Conservation (phyloP, 306 rosid genomes). For the Prunus fruticosa region DNA sequence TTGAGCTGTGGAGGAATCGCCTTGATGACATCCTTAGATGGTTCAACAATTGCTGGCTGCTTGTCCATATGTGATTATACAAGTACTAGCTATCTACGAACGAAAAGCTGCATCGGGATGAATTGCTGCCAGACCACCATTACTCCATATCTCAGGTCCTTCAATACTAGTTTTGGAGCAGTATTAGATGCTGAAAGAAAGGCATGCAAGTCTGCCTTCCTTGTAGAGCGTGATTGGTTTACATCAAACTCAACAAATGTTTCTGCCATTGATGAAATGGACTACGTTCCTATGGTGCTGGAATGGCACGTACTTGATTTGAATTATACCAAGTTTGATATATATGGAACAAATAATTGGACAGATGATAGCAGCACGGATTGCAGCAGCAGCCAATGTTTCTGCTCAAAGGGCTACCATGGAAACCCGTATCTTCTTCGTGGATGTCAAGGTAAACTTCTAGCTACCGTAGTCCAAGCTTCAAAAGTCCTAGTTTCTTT, state of each 20-base stretch:
- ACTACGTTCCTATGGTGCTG: neutral
- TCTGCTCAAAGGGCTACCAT: neutral
- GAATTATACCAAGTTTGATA: too few species aligned
- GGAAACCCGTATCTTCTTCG: conserved; percentile 11
- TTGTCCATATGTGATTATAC: neutral
- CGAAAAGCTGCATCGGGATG: neutral
- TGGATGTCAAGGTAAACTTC: conserved; percentile 9
- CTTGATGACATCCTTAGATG: neutral
- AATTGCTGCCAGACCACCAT: conserved; percentile 26
- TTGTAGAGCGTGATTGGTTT: conserved; percentile 1
- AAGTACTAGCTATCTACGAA: too few species aligned
- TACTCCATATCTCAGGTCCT: neutral
- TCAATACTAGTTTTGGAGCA: neutral
- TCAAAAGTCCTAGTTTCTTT: neutral
- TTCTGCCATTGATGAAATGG: neutral
- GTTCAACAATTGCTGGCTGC: neutral
- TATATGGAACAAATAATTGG: too few species aligned
- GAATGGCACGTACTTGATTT: neutral
- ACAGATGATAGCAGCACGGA: neutral
- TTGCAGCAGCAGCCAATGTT: neutral
- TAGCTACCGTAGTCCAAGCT: too few species aligned
- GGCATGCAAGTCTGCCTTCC: conserved; percentile 5
- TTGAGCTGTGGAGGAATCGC: neutral
- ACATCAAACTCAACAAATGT: neutral
- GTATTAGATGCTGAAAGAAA: neutral